Evolutionary conservation across 2,329 filamentous ascomycete species (phyloP), one percentile per base, ranked within the genome.

Genomic region (Ceratocystis cubensis): DNA sequence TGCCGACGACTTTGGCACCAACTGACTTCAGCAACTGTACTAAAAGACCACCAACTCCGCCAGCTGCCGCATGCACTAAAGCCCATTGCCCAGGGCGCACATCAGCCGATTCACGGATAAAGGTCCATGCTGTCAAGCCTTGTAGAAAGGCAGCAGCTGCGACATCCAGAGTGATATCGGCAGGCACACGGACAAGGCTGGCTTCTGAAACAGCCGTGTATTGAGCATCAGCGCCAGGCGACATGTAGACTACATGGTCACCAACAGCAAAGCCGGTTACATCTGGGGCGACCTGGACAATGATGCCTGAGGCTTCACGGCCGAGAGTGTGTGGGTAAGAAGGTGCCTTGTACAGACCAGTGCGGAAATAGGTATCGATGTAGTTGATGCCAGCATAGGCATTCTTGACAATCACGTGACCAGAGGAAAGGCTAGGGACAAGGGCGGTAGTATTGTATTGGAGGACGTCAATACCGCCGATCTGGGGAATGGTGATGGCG

Each of bases 51-150:
- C 89, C 89, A 0, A 91, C 89, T 17, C 91, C 91, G 17, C 91
- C 91, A 0, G 91, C 91, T 0, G 91, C 91, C 0, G 91, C 91
- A 71, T 94, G 90, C 17, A 96, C 84, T 1, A 96, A 82, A 0
- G 91, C 81, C 85, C 88, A 94, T 71, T 95, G 89, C 0, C 87
- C 89, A 70, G 84, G 80, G 73, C 90, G 79, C 5, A 93, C 89
- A 68, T 88, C 83, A 10, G 86, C 87, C 3, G 88, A 84, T 74
- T 96, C 91, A 66, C 87, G 84, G 68, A 91, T 83, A 37, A 96
- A 80, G 0, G 89, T 89, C 71, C 94, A 79, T 0, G 91, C 90
- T 1, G 91, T 96, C 46, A 96, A 78, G 1, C 89, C 91, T 74
- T 95, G 92, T 8, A 96, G 78, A n/a, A 90, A 76, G 0, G 83